phyloP scores from a whole-genome alignment of 192 early-diverging fungal species.

The Mortierella alpina region DNA sequence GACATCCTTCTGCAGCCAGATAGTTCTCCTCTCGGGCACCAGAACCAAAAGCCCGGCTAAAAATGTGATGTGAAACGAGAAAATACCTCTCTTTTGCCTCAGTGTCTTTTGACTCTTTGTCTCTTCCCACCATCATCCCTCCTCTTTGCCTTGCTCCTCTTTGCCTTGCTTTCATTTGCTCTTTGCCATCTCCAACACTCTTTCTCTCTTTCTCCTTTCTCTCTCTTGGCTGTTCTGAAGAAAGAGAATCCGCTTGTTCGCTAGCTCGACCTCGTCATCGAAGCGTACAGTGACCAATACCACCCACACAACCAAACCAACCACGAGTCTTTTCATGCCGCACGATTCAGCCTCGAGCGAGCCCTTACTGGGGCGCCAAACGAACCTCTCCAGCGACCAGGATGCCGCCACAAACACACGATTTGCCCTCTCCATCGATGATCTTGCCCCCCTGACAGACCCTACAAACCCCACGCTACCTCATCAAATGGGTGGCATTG shows the following conservation, averaged over 20 bases:
- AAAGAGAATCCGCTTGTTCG: too few relatives aligned
- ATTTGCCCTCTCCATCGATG: slow-evolving; percentile 62
- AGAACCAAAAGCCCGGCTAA: too few relatives aligned
- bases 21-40: too few relatives aligned
- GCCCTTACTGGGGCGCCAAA: slow-evolving; percentile 29
- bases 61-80: too few relatives aligned
- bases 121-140: neutral
- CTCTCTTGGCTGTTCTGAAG: too few relatives aligned
- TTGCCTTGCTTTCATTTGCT: neutral
- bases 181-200: neutral
- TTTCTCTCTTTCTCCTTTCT: neutral
- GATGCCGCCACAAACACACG: neutral
- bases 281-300: neutral
- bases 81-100: too few relatives aligned
- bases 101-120: neutral
- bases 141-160: neutral
- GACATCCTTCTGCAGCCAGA: too few relatives aligned
- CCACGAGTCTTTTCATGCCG: slow-evolving; percentile 14
- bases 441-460: slow-evolving; percentile 72
- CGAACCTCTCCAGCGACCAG: neutral
- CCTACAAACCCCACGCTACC: slow-evolving; percentile 73
- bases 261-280: too few relatives aligned
- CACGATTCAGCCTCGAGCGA: slow-evolving; percentile 29
- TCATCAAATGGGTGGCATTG: slow-evolving; percentile 67
- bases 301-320: too few relatives aligned